Percentiles rank a stretch among this genome's conserved stretches.
These are phyloP conservation scores for Penicillium expansum DNA, from an alignment of 2,329 filamentous ascomycete genomes.

Conservation along the genomic window DNA sequence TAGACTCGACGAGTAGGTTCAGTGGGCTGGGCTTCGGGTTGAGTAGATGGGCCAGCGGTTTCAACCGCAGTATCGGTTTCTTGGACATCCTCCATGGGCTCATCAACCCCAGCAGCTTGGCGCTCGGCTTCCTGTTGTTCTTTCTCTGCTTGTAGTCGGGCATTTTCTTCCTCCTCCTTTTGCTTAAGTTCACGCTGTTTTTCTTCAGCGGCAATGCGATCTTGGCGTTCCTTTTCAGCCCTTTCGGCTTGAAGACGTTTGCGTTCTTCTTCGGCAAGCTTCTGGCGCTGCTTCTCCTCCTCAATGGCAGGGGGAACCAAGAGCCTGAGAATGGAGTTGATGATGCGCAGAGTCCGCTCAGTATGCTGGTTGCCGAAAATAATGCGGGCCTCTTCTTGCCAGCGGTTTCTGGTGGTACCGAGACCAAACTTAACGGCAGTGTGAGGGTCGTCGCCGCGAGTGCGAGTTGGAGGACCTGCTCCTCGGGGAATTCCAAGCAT, in stretches of 20 bases:
- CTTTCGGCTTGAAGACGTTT: conserved; percentile 61
- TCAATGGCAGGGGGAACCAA: conserved; percentile 83
- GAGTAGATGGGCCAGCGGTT: conserved; percentile 32
- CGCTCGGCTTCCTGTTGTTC: conserved; percentile 53
- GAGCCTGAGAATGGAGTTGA: conserved; percentile 66
- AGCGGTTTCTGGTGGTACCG: conserved; percentile 70
- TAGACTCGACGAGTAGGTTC: conserved; percentile 62
- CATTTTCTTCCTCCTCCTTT: conserved; percentile 67
- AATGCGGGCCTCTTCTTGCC: conserved; percentile 86
- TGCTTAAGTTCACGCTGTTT: conserved; percentile 69
- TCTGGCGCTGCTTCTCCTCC: conserved; percentile 69
- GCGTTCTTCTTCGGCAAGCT: conserved; percentile 55
- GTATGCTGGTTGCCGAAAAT: conserved; percentile 68
- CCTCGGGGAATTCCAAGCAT: conserved; percentile 38
- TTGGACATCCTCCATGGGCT: conserved; percentile 77
- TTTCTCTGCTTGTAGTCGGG: conserved; percentile 58
- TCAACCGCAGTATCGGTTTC: conserved; percentile 42
- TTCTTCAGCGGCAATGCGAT: conserved; percentile 65
- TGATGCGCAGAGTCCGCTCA: conserved; percentile 68
- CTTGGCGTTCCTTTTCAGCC: conserved; percentile 60
- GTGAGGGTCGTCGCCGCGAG: conserved; percentile 50
- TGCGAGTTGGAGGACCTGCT: conserved; percentile 25
- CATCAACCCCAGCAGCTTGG: conserved; percentile 42
- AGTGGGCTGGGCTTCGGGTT: conserved; percentile 47
- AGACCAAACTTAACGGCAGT: conserved; percentile 74